Evolutionary conservation across 352 stramenopile species (phyloP).

Genomic region (Peronospora tabacina): DNA sequence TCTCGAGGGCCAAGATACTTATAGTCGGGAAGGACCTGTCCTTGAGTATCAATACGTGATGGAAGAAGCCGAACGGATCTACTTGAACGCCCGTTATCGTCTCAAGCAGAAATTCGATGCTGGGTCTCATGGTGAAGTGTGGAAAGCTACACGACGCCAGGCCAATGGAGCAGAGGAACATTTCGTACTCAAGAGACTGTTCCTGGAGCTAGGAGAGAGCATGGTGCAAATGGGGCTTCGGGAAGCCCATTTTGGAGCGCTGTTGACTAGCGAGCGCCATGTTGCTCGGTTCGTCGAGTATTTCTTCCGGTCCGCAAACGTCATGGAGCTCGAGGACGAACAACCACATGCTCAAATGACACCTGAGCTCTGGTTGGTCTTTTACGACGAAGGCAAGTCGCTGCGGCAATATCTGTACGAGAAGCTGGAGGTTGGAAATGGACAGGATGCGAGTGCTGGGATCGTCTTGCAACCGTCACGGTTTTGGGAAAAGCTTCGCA

Average conservation of each 20-base stretch:
- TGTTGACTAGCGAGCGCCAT: constrained; percentile 44
- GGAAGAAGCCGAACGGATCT: constrained; percentile 51
- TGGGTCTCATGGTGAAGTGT: constrained; percentile 80
- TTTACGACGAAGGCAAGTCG: constrained; percentile 85
- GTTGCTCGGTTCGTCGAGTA: constrained; percentile 85
- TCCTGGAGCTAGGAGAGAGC: constrained; percentile 50
- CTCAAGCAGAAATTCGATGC: constrained; percentile 78
- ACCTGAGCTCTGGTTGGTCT: constrained; percentile 86
- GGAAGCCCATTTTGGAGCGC: constrained; percentile 75
- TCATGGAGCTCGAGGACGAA: constrained; percentile 14
- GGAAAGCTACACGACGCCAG: constrained; percentile 39
- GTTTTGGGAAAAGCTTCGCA: constrained; percentile 73
- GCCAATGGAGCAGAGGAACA: constrained; percentile 27
- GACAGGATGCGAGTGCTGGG: constrained; percentile 13
- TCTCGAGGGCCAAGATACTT: neutral
- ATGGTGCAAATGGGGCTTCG: constrained; percentile 73
- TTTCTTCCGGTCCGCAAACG: constrained; percentile 54
- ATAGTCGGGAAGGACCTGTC: constrained; percentile 35
- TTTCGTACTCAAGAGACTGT: constrained; percentile 84
- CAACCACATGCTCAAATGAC: constrained; percentile 3
- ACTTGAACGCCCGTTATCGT: constrained; percentile 68
- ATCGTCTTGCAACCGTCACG: constrained; percentile 65
- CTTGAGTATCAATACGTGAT: constrained; percentile 65
- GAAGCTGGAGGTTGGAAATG: constrained; percentile 32
- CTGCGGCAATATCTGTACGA: constrained; percentile 85